Evolutionary conservation across 2,329 filamentous ascomycete species (phyloP), one percentile per base, ranked within the genome.

Genomic region (Coniochaeta ligniaria): DNA sequence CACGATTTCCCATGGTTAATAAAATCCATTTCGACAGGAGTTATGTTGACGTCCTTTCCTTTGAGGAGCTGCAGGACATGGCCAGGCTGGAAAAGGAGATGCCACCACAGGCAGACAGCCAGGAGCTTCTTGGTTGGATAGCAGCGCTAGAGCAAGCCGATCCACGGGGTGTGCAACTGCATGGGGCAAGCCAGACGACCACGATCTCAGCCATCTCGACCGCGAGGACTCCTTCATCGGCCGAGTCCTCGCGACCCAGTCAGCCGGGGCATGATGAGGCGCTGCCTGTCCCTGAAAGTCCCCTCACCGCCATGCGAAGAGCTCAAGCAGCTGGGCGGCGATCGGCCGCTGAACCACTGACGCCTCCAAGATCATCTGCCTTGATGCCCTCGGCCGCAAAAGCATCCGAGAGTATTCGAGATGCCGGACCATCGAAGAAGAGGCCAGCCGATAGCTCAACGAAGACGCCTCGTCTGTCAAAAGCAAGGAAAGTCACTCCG

Each of bases 21-120:
- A 96, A 94, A 68, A 79, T 96, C 11, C 91, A 96, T 67, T 83
- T 81, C 62, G 92, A 96, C 70, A 81, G 92, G 26, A 83, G 83
- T 2, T 90, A 84, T 69, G 76, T 80, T 24, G 90, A 96, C 61
- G 81, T 86, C 0, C 76, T 91, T 20, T 84, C 86, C 0, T 91
- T 93, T 64, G 73, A 81, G 0, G 86, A 92, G 59, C 76, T 96
- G 3, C 89, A 93, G 65, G 70, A 79, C 6, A 78, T 90, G 68
- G 91, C 90, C 0, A 72, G 78, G 33, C 75, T 82, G 33, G 84
- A 87, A 20, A 80, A 76, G 20, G 78, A 76, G 36, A 70, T 76
- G 2, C 76, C 81, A 0, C 71, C 72, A 1, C 72, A 81, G 16
- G 81, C 84, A 7, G 79, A 88, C 60, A 83, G 78, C 28, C 80